Evolutionary conservation across 1,284 basidiomycete species (phyloP).

Genomic region (Microbotryum violaceum): DNA sequence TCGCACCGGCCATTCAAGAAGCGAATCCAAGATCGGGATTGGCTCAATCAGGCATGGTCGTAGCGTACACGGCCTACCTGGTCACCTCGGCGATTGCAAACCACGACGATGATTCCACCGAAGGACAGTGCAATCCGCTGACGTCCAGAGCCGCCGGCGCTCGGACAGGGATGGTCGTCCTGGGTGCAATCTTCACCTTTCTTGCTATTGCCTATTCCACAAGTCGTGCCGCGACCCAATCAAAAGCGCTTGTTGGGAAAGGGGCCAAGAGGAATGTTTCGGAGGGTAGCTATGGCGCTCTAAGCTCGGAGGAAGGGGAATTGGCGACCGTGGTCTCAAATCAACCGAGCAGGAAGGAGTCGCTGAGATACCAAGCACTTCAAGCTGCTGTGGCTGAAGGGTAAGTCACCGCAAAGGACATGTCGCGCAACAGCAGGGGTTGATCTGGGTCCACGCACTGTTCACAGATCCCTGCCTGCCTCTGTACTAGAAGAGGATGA

Average conservation of each 20-base stretch:
- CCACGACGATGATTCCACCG: conserved; percentile 56
- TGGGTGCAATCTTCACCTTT: conserved; percentile 95
- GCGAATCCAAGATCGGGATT: conserved; percentile 89
- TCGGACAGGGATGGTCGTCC: conserved; percentile 75
- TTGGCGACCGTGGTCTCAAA: conserved; percentile 62
- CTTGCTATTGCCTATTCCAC: conserved; percentile 97
- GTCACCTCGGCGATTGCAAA: conserved; percentile 91
- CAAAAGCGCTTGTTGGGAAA: conserved; percentile 75
- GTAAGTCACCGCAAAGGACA: conserved; percentile 42
- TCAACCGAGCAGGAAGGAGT: conserved; percentile 78
- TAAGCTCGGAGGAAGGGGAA: conserved; percentile 46
- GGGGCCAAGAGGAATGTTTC: conserved; percentile 44
- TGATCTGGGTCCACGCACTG: background rate
- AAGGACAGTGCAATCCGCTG: conserved; percentile 77
- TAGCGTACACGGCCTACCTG: conserved; percentile 94
- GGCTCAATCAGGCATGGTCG: conserved; percentile 92
- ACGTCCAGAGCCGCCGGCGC: conserved; percentile 56
- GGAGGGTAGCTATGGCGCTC: conserved; percentile 11
- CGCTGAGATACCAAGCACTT: conserved; percentile 86
- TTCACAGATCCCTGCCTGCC: conserved; percentile 56
- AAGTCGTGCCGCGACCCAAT: conserved; percentile 89
- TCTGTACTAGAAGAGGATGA: conserved; percentile 74
- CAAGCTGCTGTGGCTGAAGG: conserved; percentile 93
- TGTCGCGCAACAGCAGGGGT: background rate
- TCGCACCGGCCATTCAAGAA: conserved; percentile 83